A percentile compares a stretch with the other conserved stretches of the same genome.
These are phyloP conservation scores for Ophiosphaerella korrae DNA, from an alignment of 2,329 filamentous ascomycete species.

Conservation along the genomic window DNA sequence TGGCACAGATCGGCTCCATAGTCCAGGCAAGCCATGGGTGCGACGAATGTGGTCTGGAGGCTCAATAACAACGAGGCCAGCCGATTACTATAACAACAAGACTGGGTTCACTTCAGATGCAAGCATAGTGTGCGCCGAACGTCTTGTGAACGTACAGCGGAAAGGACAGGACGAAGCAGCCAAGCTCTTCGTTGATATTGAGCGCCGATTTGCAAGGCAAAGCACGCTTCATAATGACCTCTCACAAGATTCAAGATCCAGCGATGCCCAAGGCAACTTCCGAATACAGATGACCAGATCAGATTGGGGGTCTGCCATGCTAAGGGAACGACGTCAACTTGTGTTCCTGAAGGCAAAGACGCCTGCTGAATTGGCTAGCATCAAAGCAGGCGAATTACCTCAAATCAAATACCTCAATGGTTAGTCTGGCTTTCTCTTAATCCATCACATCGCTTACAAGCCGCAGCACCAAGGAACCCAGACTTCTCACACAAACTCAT, in stretches of 20 bases:
- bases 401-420: slow-evolving; percentile 46
- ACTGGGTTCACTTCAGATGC: slow-evolving; percentile 13
- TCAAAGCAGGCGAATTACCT: slow-evolving; percentile 31
- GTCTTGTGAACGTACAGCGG: slow-evolving; percentile 54
- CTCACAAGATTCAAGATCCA: background rate
- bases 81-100: slow-evolving; percentile 6
- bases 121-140: slow-evolving; percentile 46
- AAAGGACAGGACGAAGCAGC: slow-evolving; percentile 54
- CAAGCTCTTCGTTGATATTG: slow-evolving; percentile 66
- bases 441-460: slow-evolving; percentile 15
- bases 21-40: slow-evolving; percentile 72
- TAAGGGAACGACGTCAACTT: slow-evolving; percentile 65
- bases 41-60: slow-evolving; percentile 92
- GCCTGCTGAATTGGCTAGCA: slow-evolving; percentile 43
- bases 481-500: slow-evolving; percentile 64
- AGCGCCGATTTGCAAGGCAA: slow-evolving; percentile 55
- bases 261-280: slow-evolving; percentile 1
- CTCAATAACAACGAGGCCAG: slow-evolving; percentile 59
- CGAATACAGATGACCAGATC: slow-evolving; percentile 10
- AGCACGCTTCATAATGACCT: slow-evolving; percentile 17
- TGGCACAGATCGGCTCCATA: slow-evolving; percentile 82
- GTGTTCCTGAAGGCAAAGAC: slow-evolving; percentile 65
- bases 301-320: slow-evolving; percentile 40
- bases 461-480: slow-evolving; percentile 55
- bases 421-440: slow-evolving; percentile 16